Evolutionary conservation across 2,329 filamentous ascomycete species (phyloP), one percentile per base, ranked within the genome.

Genomic region (Paraphaeosphaeria sporulosa): DNA sequence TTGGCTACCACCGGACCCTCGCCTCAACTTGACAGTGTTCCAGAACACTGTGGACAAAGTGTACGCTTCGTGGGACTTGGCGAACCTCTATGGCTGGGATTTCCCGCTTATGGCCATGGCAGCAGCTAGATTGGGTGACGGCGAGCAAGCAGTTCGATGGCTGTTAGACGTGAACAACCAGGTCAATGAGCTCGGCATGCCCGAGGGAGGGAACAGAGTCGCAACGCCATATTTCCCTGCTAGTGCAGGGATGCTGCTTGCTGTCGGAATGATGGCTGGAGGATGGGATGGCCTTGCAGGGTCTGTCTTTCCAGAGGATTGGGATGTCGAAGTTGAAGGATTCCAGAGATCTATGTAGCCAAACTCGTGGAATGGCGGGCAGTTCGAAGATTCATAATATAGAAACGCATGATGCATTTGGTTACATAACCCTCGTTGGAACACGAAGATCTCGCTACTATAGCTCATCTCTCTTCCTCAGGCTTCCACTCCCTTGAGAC

Each of bases 221-320:
- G 79, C 85, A 1, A 87, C 85, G 30, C 86, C 85, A 10, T 87
- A 87, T 70, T 86, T 87, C 59, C 85, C 85, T 0, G 81, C 81
- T 21, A 79, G 80, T 38, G 79, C 82, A 2, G 79, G 79, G 1
- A 74, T 87, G 59, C 64, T 87, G 66, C 68, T 85, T 34, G 84
- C 83, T 0, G 76, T 84, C 59, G 85, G 82, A 2, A 86, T 87
- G 84, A 82, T 87, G 81, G 82, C 83, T 12, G 84, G 83, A 1
- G 85, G 73, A 1, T 87, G 85, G 85, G 84, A 86, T 66, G 83
- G 79, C 1, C 70, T 68, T 49, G 77, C 79, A n/a, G 82, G 78
- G 8, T 61, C 71, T 36, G 78, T 84, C 52, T 86, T 84, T 62
- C 84, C 84, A 0, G 67, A 73, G 19, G 78, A 68, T 0, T 87